Percentiles rank a stretch among this genome's conserved stretches.
Conservation (phyloP, 192 early-diverging fungal genomes). For the Rhizophlyctis rosea region DNA sequence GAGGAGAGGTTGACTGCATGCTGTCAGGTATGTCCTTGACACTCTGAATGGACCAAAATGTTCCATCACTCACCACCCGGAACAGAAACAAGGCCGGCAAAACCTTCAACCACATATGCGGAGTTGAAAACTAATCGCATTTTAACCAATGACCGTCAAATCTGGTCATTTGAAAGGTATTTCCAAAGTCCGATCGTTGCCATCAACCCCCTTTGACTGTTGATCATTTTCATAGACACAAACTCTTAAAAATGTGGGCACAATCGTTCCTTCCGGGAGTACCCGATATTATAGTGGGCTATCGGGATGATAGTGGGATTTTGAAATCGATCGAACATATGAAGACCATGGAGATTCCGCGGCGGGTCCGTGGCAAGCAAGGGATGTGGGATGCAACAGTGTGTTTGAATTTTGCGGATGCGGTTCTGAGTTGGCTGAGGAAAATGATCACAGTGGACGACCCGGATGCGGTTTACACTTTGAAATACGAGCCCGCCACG, state of each 20-base stretch:
- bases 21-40: conserved; percentile 35
- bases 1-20: conserved; percentile 91
- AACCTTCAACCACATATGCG: conserved; percentile 67
- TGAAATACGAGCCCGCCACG: conserved; percentile 1
- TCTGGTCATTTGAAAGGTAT: conserved; percentile 61
- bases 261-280: conserved; percentile 92
- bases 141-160: conserved; percentile 47
- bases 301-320: conserved; percentile 70
- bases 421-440: conserved; percentile 46
- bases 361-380: conserved; percentile 63
- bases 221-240: conserved; percentile 46
- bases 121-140: conserved; percentile 87
- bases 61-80: conserved; percentile 13
- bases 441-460: conserved; percentile 26
- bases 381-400: conserved; percentile 77
- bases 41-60: not conserved
- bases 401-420: conserved; percentile 81
- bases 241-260: conserved; percentile 88
- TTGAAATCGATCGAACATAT: conserved; percentile 56
- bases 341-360: conserved; percentile 78
- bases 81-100: conserved; percentile 34
- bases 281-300: conserved; percentile 79
- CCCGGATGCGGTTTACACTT: conserved; percentile 24
- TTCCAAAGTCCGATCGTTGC: not conserved
- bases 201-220: not conserved